Base-by-base conservation (phyloP, 495 filamentous ascomycete genomes). In the Aspergillus homomorphus region DNA sequence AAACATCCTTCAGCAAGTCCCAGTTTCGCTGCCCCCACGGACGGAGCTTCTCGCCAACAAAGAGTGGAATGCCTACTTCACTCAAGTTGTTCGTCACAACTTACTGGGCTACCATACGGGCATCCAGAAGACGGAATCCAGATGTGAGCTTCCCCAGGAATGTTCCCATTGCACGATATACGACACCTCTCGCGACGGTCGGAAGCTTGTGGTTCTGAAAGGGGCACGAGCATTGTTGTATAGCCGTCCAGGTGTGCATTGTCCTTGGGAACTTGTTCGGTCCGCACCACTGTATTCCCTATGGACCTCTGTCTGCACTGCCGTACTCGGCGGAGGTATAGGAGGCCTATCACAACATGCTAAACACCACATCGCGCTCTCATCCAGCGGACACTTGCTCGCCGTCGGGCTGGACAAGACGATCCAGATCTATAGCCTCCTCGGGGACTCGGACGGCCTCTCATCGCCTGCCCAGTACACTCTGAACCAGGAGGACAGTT, bases 351-450 rank as follows among this genome's bases (percentile, higher is more conserved):
- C 60, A 1, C 44, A 52, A 3, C 60, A 59, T 38, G 57, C 62
- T 10, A 54, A 60, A 16, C 51, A 62, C 33, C 55, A 41, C 46
- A 56, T 67, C 9, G 59, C 65, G 9, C 33, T 64, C n/a, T 67
- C 65, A 1, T 58, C 57, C 1, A 3, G 41, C 18, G 56, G 62
- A 12, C 33, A 51, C 19, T 53, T 64, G 14, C 33, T 67, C 15
- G 65, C 65, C 20, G 30, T 64, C 12, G 62, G 51, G 3, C 46
- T 62, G 51, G 62, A 60, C 3, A 57, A 48, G 24, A 59, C 56
- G 0, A 59, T 67, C 26, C 65, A 67, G 42, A 57, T 67, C 19
- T 67, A 64, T 44, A 55, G 49, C 6, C 58, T 64, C 1, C 15
- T 19, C 26, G 26, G 46, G 3, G 42, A 51, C 16, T 30, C 56